Evolutionary conservation across 345 rosid genomes (phyloP), one percentile per base, ranked within the genome.

Genomic region (Eutrema heterophyllum): DNA sequence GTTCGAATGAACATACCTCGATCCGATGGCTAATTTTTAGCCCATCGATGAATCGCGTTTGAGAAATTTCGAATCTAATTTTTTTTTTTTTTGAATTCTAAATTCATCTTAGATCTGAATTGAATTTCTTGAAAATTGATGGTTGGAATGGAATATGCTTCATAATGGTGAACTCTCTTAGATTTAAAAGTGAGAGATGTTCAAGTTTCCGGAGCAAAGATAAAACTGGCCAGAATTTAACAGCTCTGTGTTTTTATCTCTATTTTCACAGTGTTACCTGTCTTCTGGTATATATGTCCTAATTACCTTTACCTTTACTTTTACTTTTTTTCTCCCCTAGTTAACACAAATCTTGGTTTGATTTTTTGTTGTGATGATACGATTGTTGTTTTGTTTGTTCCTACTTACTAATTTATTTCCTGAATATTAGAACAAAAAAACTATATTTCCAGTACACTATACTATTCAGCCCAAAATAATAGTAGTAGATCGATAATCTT

Each of bases 81-180:
- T 33, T 36, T 4, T 0, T 9, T 2, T 21, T 9, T 0, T 1
- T 39, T 30, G 15, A 18, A n/a, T 58, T 16, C 6, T 2, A 9
- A 30, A 26, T 15, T 48, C 2, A 12, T 29, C 1, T 64, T 49
- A 49, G 38, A 13, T 46, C 3, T 6, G 7, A 18, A 5, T 11
- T 38, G 5, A 9, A 3, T 48, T 16, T 48, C 9, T 16, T 8
- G 1, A 3, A 16, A 21, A 15, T 15, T 46, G 8, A 16, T 46
- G 3, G 6, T 3, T 64, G 9, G 39, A 61, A 35, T 68, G 56
- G 45, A 63, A 26, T 53, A 65, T 74, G 75, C 83, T 80, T 63
- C 73, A 72, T 68, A 70, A 72, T 63, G 78, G 72, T 80, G 81
- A 72, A 72, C 74, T 76, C 74, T 76, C 79, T 75, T 75, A 75